phyloP scores from a whole-genome alignment of 495 filamentous ascomycete genomes.

The Aspergillus incahuasiensis region DNA sequence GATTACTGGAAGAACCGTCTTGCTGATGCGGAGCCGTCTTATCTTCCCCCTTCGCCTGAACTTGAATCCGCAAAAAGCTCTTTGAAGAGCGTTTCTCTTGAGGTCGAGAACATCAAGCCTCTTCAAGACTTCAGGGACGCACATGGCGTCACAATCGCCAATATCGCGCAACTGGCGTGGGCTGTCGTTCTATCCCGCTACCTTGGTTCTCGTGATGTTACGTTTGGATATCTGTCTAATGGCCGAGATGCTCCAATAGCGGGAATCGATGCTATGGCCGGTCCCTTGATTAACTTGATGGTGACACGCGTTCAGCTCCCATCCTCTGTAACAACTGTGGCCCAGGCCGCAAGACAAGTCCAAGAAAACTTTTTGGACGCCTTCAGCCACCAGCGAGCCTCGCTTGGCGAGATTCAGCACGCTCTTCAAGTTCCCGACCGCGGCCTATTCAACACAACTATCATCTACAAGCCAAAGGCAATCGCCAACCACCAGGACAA shows the following conservation, averaged over 20 bases:
- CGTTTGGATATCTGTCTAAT: conserved; percentile 11
- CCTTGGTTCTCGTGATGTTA: conserved; percentile 5
- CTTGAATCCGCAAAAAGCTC: neutral
- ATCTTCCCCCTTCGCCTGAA: neutral
- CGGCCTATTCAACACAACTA: conserved; percentile 10
- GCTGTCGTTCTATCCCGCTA: conserved; percentile 7
- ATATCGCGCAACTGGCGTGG: conserved; percentile 10
- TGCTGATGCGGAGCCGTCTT: conserved; percentile 3
- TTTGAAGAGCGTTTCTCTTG: neutral
- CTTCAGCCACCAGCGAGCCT: conserved; percentile 8
- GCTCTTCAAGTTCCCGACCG: conserved; percentile 4
- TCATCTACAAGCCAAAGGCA: conserved; percentile 9
- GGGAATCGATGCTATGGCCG: conserved; percentile 8
- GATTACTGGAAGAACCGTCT: conserved; percentile 18
- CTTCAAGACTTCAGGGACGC: conserved; percentile 3
- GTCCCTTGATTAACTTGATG: conserved; percentile 12
- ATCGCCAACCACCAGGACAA: neutral
- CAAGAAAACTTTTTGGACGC: conserved; percentile 10
- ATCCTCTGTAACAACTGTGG: neutral
- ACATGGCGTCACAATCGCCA: conserved; percentile 10
- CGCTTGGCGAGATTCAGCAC: conserved; percentile 14
- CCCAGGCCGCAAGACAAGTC: conserved; percentile 3
- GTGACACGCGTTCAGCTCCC: conserved; percentile 1
- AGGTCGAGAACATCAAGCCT: neutral
- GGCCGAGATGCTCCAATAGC: conserved; percentile 13